Percentiles rank a stretch among this genome's conserved stretches.
phyloP scores from a whole-genome alignment of 495 filamentous ascomycete genomes.

The Polyplosphaeria fusca region DNA sequence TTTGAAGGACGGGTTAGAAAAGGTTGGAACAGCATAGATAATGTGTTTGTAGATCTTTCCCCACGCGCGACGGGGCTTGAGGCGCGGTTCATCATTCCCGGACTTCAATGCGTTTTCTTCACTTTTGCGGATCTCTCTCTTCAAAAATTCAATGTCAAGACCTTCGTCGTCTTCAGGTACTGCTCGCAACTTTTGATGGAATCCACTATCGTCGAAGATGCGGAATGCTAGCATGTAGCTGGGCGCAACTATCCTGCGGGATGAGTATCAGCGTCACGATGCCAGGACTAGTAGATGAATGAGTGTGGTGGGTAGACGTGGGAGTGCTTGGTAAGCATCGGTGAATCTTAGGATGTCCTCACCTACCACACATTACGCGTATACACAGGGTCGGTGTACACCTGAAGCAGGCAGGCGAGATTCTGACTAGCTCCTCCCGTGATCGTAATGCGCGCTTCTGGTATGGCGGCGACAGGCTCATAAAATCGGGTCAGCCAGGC shows the following conservation, averaged over 20 bases:
- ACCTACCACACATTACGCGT: constrained; percentile 77
- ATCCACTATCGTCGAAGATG: constrained; percentile 77
- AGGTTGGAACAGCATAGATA: constrained; percentile 80
- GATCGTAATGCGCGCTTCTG: constrained; percentile 63
- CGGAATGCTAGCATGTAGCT: constrained; percentile 75
- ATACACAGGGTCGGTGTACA: constrained; percentile 72
- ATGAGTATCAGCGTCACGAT: too few species aligned
- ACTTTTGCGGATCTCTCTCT: constrained; percentile 45
- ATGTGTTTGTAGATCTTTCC: constrained; percentile 75
- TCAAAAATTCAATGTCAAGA: constrained; percentile 60
- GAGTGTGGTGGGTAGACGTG: too few species aligned
- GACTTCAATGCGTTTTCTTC: constrained; percentile 41
- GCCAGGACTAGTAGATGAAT: too few species aligned
- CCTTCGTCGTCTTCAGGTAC: constrained; percentile 74
- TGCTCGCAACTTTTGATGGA: constrained; percentile 57
- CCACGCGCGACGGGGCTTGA: constrained; percentile 36
- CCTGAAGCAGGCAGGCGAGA: constrained; percentile 66
- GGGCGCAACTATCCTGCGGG: constrained; percentile 72
- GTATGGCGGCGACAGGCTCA: constrained; percentile 43
- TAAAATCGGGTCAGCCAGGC: constrained; percentile 69
- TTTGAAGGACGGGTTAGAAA: constrained; percentile 74
- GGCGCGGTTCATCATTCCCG: constrained; percentile 32
- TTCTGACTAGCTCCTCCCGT: constrained; percentile 78
- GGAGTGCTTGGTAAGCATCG: too few species aligned
- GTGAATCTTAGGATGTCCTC: too few species aligned